Evolutionary conservation across 768 basidiomycete species (phyloP), one percentile per base, ranked within the genome.

Genomic region (Mrakia blollopis): DNA sequence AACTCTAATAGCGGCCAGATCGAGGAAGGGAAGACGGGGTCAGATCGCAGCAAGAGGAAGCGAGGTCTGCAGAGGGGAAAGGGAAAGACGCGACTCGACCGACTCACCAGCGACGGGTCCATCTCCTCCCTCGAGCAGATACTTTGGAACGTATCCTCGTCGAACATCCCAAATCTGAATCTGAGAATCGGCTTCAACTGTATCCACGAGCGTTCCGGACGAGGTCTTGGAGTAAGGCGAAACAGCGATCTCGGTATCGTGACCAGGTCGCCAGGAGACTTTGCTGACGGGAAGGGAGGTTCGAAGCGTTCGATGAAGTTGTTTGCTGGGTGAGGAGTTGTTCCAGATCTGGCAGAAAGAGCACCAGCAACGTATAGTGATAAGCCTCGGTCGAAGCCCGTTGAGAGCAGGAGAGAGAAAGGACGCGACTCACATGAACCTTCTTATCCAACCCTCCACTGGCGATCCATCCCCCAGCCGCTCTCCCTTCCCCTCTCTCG

Each of bases 81-180:
- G 30, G 8, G 23, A 44, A 37, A 10, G 44, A 44, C 10, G 44
- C 44, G 44, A 44, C 44, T 44, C 41, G 30, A 2, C 5, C 13
- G 30, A 81, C 87, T 37, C 79, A 92, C 92, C 92, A 18, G 90
- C 90, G 4, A 91, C 88, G 32, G 89, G 89, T 8, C 92, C 91
- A 77, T 93, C 92, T 1, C 85, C 85, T 7, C 89, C 88, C 30
- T 86, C 87, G 16, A 93, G 87, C 3, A 88, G 87, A 91, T 92
- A 94, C 83, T 94, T 94, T 8, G 91, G 90, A 69, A 93, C 86
- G 88, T 90, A 92, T 0, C 88, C 87, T 67, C 93, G 85, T 73
- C 92, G 86, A 1, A 91, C 91, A 82, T 94, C 92, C 93, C 93
- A 94, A 32, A 94, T 89, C 80, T 93, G 92, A 41, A 92, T 86